Base-by-base conservation (phyloP, 257 asterid species). In the Gynochthodes officinalis region DNA sequence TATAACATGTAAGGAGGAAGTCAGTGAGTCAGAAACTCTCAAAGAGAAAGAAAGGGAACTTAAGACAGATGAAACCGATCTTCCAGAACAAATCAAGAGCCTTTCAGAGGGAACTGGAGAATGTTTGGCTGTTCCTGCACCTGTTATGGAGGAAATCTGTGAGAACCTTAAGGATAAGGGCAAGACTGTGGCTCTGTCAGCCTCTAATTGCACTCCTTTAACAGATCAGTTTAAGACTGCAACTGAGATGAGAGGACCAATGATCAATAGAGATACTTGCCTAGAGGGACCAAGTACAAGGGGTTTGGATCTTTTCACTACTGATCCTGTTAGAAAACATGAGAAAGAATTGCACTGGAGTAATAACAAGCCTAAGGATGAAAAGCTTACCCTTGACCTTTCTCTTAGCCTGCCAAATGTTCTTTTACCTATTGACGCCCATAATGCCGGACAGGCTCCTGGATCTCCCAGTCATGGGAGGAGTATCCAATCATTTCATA, bases 391-490 rank as follows among this genome's bases (percentile, higher is more conserved):
- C 69, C 97, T 92, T 83, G 98, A 92, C 27, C 97, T 95, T 49
- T 92, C 97, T 64, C 98, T 95, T 83, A 90, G 99, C 93, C 85
- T 95, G 84, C 99, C 99, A 57, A 92, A 87, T 80, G 94, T 95
- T 57, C 76, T 92, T 75, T 77, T 90, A 79, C 98, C 99, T 19
- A 89, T 89, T 18, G 90, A 96, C 63, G 81, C 90, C 50, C 89
- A 80, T 64, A 82, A 66, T 77, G 75, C 72, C 70, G 85, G 50
- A 37, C 90, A 82, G 49, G 86, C 81, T 67, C 96, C 97, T 72
- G 86, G 89, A 68, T 95, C 98, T 77, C 99, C 98, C 55, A 92
- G 91, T 83, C 96, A 82, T 72, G 90, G 87, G 60, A 86, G 92
- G 82, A 95, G 99, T 72, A 68, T 84, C 54, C 98, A 95, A 52